Conservation (phyloP, 495 filamentous ascomycete genomes). For the Neurospora intermedia region DNA sequence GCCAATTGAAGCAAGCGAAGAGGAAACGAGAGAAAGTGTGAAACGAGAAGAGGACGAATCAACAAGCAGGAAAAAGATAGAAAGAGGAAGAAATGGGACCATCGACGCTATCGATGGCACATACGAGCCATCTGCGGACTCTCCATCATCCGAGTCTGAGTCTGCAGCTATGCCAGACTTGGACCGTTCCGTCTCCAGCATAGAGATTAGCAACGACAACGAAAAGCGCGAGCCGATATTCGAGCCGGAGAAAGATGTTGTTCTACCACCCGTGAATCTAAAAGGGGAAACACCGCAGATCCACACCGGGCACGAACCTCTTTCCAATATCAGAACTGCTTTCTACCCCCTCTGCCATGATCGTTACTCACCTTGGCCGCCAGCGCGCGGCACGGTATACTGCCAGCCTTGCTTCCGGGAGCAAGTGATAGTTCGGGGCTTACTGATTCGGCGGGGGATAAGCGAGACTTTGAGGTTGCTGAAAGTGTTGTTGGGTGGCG, state of each 20-base stretch:
- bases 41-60: too few species aligned
- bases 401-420: neutral
- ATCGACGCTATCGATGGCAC: neutral
- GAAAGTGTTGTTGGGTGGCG: neutral
- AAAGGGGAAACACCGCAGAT: neutral
- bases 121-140: neutral
- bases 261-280: neutral
- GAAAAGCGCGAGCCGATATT: neutral
- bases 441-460: neutral
- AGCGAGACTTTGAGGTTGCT: neutral
- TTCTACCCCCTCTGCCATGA: neutral
- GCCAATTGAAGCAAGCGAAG: neutral
- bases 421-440: neutral
- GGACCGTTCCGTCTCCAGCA: neutral
- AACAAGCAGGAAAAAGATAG: neutral
- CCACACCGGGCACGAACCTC: neutral
- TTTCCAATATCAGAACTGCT: neutral
- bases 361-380: neutral
- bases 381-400: neutral
- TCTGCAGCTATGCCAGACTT: neutral
- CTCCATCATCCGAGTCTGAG: neutral
- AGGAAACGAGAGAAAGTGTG: too few species aligned
- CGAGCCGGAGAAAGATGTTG: neutral
- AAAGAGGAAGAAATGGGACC: neutral
- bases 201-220: neutral